Evolutionary conservation across 179 eudicot species (phyloP).

Genomic region (Gypsophila paniculata): DNA sequence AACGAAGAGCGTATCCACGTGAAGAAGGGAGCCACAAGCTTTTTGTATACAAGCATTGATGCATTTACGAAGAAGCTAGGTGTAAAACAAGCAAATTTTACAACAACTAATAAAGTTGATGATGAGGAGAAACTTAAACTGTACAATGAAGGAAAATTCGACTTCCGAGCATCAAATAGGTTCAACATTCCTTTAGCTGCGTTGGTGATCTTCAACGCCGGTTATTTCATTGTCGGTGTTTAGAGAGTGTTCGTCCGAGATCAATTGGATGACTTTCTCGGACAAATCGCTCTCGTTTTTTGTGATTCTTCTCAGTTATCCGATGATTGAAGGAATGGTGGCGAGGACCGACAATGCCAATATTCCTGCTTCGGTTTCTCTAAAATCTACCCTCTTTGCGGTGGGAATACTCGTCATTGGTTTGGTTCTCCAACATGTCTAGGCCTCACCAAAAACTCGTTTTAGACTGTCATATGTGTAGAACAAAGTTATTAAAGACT

Average conservation of each 20-base stretch:
- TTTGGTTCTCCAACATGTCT: neutral
- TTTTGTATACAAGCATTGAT: too few species aligned
- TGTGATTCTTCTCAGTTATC: slow-evolving; percentile 7
- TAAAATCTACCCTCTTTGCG: neutral
- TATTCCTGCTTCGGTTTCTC: slow-evolving; percentile 5
- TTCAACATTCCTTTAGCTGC: neutral
- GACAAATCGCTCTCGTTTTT: slow-evolving; percentile 3
- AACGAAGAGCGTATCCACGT: too few species aligned
- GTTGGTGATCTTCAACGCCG: slow-evolving; percentile 2
- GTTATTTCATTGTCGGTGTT: neutral
- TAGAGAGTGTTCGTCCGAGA: neutral
- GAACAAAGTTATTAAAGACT: too few species aligned
- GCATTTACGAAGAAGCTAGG: too few species aligned
- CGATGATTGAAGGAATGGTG: slow-evolving; percentile 2
- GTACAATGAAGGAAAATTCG: slow-evolving; percentile 4
- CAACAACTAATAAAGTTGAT: neutral
- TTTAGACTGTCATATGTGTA: too few species aligned
- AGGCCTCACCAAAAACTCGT: neutral
- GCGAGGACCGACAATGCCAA: slow-evolving; percentile 2
- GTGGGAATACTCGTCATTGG: neutral
- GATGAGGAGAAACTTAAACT: neutral
- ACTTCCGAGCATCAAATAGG: neutral
- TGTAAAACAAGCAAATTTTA: slow-evolving; percentile 3
- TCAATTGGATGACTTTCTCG: neutral
- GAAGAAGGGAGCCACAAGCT: too few species aligned